Evolutionary conservation across 352 stramenopile species (phyloP).

Genomic region (Globisporangium iwayamae): DNA sequence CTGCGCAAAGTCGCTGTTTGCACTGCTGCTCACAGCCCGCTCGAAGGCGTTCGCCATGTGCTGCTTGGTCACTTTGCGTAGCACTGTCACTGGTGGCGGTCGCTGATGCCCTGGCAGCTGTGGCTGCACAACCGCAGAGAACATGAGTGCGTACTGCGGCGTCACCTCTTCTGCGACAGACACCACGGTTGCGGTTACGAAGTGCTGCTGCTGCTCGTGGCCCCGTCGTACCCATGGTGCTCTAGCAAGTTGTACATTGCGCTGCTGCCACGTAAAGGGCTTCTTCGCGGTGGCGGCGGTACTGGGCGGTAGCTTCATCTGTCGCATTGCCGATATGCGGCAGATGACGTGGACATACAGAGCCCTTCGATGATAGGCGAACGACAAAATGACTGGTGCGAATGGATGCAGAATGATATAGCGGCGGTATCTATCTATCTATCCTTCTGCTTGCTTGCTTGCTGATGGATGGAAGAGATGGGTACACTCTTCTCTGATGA

Average conservation of each 20-base stretch:
- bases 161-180: slow-evolving; percentile 30
- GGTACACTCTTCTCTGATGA: neutral
- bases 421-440: too few species aligned
- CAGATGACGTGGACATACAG: neutral
- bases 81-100: neutral
- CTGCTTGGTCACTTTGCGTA: slow-evolving; percentile 39
- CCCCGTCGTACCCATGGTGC: slow-evolving; percentile 23
- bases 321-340: slow-evolving; percentile 1
- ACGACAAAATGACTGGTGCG: neutral
- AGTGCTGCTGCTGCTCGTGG: slow-evolving; percentile 14
- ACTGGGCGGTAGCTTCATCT: neutral
- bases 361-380: neutral
- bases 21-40: slow-evolving; percentile 17
- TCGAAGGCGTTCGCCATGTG: slow-evolving; percentile 45
- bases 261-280: slow-evolving; percentile 22
- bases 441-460: neutral
- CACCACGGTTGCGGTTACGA: slow-evolving; percentile 24
- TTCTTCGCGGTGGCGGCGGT: slow-evolving; percentile 11
- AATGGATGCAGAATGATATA: neutral
- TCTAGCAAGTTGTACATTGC: slow-evolving; percentile 18
- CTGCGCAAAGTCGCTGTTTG: slow-evolving; percentile 8
- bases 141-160: slow-evolving; percentile 44
- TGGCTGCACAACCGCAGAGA: slow-evolving; percentile 18
- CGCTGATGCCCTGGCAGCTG: neutral
- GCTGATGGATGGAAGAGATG: neutral